Base-by-base conservation (phyloP, 768 basidiomycete species). In the Lactifluus volemus region DNA sequence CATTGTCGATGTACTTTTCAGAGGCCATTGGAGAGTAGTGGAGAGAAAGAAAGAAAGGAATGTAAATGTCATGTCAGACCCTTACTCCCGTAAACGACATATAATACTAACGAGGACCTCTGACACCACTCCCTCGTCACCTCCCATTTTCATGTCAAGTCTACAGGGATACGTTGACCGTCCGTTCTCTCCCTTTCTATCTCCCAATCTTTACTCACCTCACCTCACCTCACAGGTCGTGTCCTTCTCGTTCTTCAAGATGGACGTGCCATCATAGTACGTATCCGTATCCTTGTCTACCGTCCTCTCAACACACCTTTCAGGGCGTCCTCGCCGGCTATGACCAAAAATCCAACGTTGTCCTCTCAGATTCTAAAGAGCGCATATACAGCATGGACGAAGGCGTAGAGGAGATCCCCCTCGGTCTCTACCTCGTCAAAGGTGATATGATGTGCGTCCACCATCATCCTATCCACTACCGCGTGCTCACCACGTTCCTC, bases 381-480 rank as follows among this genome's bases (percentile, higher is more conserved):
- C 85, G 96, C 67, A 85, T 98, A 38, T 98, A 90, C 73, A 90
- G 88, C 69, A 74, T 82, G 55, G 97, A 99, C 15, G 90, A 91
- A 68, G 89, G 89, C 44, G 93, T 97, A 30, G 92, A 98, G 74
- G 94, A 98, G 78, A 85, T 94, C 10, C 89, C 92, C 0, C 78
- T 98, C 29, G 97, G 97, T 0, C 78, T 98, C 49, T 98, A 99
- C 74, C 85, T 99, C 69, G 93, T 99, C 70, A 94, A 98, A 69
- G 97, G 97, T 3, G 97, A 99, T 71, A 94, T 94, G 81, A 94
- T 96, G 97, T 98, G 68, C 73, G 92, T 84, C 42, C 8, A 10
- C 5, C 34, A 6, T 10, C 10, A 4, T 3, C 34, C 4, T 36
- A 3, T 5, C 32, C 14, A n/a, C 14, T 30, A 11, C 19, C 2